Conservation (phyloP, 768 basidiomycete species). For the Psilocybe subaeruginosa region DNA sequence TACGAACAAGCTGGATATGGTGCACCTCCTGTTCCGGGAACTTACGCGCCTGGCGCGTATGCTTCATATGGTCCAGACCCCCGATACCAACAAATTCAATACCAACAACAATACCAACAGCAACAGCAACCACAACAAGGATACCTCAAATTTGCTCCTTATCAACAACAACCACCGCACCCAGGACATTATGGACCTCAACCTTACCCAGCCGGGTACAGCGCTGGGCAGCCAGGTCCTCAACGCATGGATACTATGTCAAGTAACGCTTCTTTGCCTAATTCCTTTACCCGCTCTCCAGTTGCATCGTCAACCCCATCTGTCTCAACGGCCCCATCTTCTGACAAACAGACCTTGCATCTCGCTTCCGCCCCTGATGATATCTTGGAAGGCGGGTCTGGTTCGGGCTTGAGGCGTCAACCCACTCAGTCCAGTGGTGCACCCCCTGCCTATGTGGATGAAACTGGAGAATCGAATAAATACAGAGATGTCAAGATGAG, state of each 20-base stretch:
- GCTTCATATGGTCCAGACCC: constrained; percentile 21
- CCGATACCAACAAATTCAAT: constrained; percentile 7
- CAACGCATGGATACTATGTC: constrained; percentile 7
- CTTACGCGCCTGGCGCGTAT: constrained; percentile 24
- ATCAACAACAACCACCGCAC: constrained; percentile 2
- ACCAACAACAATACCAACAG: constrained; percentile 11
- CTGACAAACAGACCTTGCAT: constrained; percentile 6
- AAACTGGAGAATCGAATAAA: constrained; percentile 18
- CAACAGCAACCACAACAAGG: constrained; percentile 9
- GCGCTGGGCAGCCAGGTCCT: not conserved
- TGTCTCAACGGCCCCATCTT: constrained; percentile 1
- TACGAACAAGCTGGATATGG: constrained; percentile 26
- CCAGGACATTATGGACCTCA: constrained; percentile 9
- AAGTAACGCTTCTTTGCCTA: constrained; percentile 5
- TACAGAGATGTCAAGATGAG: constrained; percentile 24
- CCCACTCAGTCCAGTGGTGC: constrained; percentile 19
- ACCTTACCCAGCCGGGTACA: not conserved
- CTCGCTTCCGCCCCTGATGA: constrained; percentile 1
- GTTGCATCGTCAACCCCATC: constrained; percentile 5
- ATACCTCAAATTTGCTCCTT: not conserved
- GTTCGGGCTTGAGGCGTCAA: constrained; percentile 15
- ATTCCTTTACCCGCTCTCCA: constrained; percentile 15
- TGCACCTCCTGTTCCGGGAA: constrained; percentile 25
- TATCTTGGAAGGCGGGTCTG: not conserved
- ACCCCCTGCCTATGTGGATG: constrained; percentile 28